Base-by-base conservation (phyloP, 208 protist genomes). In the Crithidia thermophila region DNA sequence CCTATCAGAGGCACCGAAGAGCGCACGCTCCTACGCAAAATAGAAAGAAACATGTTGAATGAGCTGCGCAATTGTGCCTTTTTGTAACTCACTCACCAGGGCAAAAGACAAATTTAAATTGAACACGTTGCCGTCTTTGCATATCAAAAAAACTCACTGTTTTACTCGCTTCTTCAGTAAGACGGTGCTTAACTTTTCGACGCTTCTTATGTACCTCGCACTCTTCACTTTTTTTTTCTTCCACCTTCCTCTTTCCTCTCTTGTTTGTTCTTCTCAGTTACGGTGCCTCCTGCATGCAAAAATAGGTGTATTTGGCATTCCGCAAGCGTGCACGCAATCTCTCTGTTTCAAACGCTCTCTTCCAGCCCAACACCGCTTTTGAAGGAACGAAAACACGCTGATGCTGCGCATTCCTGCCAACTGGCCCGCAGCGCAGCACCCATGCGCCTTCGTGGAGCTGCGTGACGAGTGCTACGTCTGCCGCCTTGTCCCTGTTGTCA, bases 331-430 rank as follows among this genome's bases (percentile, higher is more conserved):
- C n/a, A n/a, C n/a, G n/a, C n/a, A n/a, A n/a, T n/a, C n/a, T n/a
- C n/a, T n/a, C n/a, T n/a, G n/a, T n/a, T n/a, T n/a, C 40, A n/a
- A n/a, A 6, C 20, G 20, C 16, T 8, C 40, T 40, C 36, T 40
- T 13, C 13, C 13, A 40, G 9, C 36, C 13, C 6, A 13, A 40
- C 36, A 40, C 13, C 36, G 36, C 36, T 16, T 40, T 40, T 40
- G 13, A 46, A n/a, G 4, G 40, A 40, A 42, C 10, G 42, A 30
- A 45, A 46, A 28, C 8, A 6, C 6, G 36, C 14, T n/a, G 27
- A 91, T 91, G 85, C 67, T 91, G 55, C 73, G 72, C 25, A 67
- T 88, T 20, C 87, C 87, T 11, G 28, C 45, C 21, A 71, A 56
- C 16, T 93, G 87, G 87, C 10, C 45, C 11, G 87, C 78, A 31